A percentile compares a stretch with the other conserved stretches of the same genome.
phyloP scores from a whole-genome alignment of 1,284 basidiomycete species.

The Boletus sp. region DNA sequence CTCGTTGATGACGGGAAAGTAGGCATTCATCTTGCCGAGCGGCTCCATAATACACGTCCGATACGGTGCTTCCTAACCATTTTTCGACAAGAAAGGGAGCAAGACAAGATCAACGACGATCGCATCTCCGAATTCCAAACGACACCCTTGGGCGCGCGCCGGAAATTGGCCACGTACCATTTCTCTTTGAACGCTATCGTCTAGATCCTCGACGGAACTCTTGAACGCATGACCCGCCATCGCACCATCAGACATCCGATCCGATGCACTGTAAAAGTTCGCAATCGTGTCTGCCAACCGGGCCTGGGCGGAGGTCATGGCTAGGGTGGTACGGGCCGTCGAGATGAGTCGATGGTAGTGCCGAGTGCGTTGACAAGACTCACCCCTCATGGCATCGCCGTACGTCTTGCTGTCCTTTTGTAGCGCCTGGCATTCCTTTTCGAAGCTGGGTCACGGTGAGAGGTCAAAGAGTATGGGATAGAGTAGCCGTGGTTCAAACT shows the following conservation, averaged over 20 bases:
- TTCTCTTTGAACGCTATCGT: constrained; percentile 84
- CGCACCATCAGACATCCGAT: constrained; percentile 86
- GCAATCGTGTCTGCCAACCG: constrained; percentile 95
- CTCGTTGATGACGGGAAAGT: constrained; percentile 94
- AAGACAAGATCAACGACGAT: constrained; percentile 8
- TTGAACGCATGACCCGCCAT: constrained; percentile 99
- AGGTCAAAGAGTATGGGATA: constrained; percentile 3
- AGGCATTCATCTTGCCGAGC: constrained; percentile 93
- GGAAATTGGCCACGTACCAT: constrained; percentile 53
- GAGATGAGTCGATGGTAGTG: not conserved
- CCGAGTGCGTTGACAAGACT: constrained; percentile 29
- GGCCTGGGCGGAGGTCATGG: constrained; percentile 92
- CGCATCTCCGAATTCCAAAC: constrained; percentile 1
- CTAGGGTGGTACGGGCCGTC: constrained; percentile 35
- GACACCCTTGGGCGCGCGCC: not conserved
- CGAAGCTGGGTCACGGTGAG: constrained; percentile 63
- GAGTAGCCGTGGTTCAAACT: constrained; percentile 41
- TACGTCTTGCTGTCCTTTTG: constrained; percentile 98
- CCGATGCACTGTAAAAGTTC: constrained; percentile 88
- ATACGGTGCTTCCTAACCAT: constrained; percentile 84
- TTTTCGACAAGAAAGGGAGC: too few species aligned
- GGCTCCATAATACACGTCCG: constrained; percentile 96
- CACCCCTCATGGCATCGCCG: constrained; percentile 92
- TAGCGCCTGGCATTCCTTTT: constrained; percentile 90
- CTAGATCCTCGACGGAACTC: constrained; percentile 92